Evolutionary conservation across 129 eudicot genomes (phyloP).

Genomic region (Flaveria linearis): DNA sequence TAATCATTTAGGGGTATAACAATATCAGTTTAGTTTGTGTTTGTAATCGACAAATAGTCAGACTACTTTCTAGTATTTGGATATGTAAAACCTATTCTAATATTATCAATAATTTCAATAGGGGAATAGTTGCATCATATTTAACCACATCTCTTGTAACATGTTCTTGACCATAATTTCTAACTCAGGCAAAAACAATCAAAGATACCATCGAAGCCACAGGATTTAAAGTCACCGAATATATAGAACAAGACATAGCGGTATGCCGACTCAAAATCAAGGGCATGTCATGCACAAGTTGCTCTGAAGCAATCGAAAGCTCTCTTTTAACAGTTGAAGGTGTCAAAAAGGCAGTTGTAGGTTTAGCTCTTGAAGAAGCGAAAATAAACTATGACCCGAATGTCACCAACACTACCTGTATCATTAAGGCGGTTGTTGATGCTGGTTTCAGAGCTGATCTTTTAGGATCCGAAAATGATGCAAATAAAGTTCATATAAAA

Average conservation of each 20-base stretch:
- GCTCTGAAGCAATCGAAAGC: constrained; percentile 84
- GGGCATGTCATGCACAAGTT: constrained; percentile 97
- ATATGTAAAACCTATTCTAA: not conserved
- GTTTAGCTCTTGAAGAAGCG: constrained; percentile 94
- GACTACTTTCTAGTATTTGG: not conserved
- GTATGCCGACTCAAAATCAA: constrained; percentile 80
- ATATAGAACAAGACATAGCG: constrained; percentile 69
- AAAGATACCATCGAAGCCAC: constrained; percentile 83
- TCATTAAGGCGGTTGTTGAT: constrained; percentile 76
- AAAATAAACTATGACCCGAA: constrained; percentile 85
- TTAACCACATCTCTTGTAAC: not conserved
- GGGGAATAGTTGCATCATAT: not conserved
- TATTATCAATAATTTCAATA: not conserved
- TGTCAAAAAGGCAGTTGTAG: constrained; percentile 90
- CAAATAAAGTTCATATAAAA: constrained; percentile 66
- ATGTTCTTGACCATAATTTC: not conserved
- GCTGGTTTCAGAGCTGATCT: constrained; percentile 96
- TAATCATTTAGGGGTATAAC: no score
- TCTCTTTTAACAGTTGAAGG: constrained; percentile 72
- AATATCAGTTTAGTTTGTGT: no score
- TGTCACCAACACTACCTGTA: constrained; percentile 46
- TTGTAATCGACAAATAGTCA: no score
- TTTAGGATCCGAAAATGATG: constrained; percentile 68
- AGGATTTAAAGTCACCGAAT: constrained; percentile 69
- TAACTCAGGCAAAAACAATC: constrained; percentile 60